These are phyloP conservation scores for Withania somnifera DNA, from an alignment of 305 asterid species.

Conservation along the genomic window DNA sequence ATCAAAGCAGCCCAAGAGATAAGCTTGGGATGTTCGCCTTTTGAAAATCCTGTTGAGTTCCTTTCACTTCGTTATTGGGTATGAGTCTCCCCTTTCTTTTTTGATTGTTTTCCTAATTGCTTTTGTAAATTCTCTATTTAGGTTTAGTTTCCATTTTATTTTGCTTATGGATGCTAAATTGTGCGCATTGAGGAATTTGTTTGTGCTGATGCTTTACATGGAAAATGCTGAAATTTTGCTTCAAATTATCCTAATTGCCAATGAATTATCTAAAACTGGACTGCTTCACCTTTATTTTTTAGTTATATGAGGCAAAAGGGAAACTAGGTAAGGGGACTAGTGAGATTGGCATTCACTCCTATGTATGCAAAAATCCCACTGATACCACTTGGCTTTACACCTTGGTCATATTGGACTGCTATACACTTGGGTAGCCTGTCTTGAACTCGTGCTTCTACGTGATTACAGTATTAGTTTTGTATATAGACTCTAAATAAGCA, in stretches of 20 bases:
- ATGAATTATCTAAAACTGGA: neutral
- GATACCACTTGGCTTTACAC: neutral
- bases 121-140: neutral
- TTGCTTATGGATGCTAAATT: neutral
- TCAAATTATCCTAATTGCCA: neutral
- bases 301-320: neutral
- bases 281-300: neutral
- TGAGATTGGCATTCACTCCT: neutral
- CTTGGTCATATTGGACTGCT: neutral
- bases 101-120: neutral
- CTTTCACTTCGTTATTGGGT: slow-evolving; percentile 80
- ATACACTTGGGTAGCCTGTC: too few relatives aligned
- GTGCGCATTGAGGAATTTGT: neutral
- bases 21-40: slow-evolving; percentile 69
- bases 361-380: neutral
- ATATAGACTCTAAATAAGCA: neutral
- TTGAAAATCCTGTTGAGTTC: slow-evolving; percentile 50
- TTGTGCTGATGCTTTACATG: too few relatives aligned
- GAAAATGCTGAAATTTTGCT: neutral
- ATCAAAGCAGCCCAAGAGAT: slow-evolving; percentile 78
- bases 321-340: neutral
- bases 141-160: neutral
- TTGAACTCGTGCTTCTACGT: neutral
- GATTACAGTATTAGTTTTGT: neutral
- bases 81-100: slow-evolving; percentile 5